Base-by-base conservation (phyloP, 2,329 filamentous ascomycete species). In the Phoma sp. region DNA sequence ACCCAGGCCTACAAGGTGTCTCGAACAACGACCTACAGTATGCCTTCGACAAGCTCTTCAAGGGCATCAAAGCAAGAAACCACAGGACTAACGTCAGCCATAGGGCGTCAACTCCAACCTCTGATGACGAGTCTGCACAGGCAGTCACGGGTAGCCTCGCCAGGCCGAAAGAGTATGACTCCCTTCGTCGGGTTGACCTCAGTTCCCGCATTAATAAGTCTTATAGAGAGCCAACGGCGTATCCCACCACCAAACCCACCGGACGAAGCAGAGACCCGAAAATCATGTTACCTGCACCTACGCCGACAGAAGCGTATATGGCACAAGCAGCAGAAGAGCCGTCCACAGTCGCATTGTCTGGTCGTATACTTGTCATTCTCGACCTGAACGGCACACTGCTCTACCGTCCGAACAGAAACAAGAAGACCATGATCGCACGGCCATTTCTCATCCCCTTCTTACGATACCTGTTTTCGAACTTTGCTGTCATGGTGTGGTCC, bases 351-450 rank as follows among this genome's bases (percentile, higher is more conserved):
- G 35, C 74, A 0, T 45, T 73, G 1, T 83, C 87, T 1, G 85
- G 85, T 36, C 84, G 83, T 15, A 82, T 96, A 31, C 85, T 99
- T 21, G 81, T 99, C 45, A 85, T 98, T 41, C 85, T 98, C 58
- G 95, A 99, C 76, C 84, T 99, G 33, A 99, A 98, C 74, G 95
- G 95, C 59, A 97, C 94, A 0, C 82, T 99, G 1, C 83, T 98
- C 32, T 82, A 85, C 76, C 89, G 95, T 5, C 88, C 86, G 8
- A 80, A 80, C n/a, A 62, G 51, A 7, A 62, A 64, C 22, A 62
- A 66, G 3, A 82, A 79, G 9, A 72, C 74, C 37, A 90, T 92
- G 71, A 76, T 86, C 38, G 77, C 82, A 61, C 88, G 95, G 0
- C 90, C 90, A 0, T 82, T 87, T 60, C 83, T 95, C 1, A 67